Conservation (phyloP, 148 eudicot genomes). For the Heliosperma pusillum region DNA sequence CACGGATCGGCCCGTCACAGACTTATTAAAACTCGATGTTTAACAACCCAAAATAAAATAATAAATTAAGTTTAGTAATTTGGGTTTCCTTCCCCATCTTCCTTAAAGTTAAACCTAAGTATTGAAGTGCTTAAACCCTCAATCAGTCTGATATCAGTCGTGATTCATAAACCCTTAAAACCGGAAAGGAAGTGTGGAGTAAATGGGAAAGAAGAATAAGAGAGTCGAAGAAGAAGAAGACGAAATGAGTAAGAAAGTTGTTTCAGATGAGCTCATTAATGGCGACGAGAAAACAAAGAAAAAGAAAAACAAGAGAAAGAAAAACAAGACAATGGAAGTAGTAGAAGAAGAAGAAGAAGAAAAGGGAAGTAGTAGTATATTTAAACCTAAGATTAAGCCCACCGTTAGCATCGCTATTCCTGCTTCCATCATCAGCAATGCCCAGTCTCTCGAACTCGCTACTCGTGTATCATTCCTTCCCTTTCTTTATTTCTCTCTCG, state of each 20-base stretch:
- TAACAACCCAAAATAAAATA: too few species aligned
- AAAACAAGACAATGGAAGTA: neutral
- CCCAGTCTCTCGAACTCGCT: conserved; percentile 92
- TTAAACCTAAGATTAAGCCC: conserved; percentile 30
- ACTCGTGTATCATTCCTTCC: conserved; percentile 57
- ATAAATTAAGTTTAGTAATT: too few species aligned
- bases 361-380: neutral
- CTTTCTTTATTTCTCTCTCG: neutral
- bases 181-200: neutral
- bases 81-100: too few species aligned
- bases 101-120: too few species aligned
- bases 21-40: too few species aligned
- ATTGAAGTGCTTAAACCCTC: neutral
- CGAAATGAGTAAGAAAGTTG: neutral
- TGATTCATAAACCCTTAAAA: neutral
- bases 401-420: conserved; percentile 73
- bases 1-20: too few species aligned
- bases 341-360: conserved; percentile 5
- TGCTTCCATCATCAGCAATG: conserved; percentile 77
- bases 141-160: neutral
- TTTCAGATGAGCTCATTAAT: neutral
- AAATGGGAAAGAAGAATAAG: conserved; percentile 21
- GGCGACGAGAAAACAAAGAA: conserved; percentile 3
- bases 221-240: conserved; percentile 6
- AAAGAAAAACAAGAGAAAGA: conserved; percentile 8